A percentile compares a stretch with the other conserved stretches of the same genome.
These are phyloP conservation scores for Daldinia loculata DNA, from an alignment of 495 filamentous ascomycete species.

Conservation along the genomic window DNA sequence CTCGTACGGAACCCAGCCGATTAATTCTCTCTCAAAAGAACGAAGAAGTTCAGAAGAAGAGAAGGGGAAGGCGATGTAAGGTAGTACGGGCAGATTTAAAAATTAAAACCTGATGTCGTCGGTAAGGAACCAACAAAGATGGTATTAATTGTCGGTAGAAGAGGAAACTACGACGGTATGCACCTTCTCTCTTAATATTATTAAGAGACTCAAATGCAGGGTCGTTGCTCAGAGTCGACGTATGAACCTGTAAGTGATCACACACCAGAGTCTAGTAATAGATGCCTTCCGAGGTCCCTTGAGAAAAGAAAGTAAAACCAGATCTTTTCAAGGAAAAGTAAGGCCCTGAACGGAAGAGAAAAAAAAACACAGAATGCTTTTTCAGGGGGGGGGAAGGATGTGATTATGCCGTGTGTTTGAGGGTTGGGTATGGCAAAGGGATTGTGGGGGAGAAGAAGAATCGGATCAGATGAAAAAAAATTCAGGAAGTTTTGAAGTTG, in stretches of 20 bases:
- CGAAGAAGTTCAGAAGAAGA: conserved; percentile 45
- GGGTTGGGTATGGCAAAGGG: conserved; percentile 49
- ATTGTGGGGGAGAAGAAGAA: conserved; percentile 48
- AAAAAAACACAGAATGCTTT: conserved; percentile 43
- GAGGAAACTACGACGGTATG: conserved; percentile 21
- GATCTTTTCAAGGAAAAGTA: conserved; percentile 48
- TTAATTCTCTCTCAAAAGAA: conserved; percentile 54
- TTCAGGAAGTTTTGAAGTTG: conserved; percentile 44
- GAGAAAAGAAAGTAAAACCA: conserved; percentile 51
- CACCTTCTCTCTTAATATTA: conserved; percentile 35
- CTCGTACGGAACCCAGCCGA: conserved; percentile 45
- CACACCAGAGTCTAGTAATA: conserved; percentile 34
- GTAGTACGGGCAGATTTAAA: conserved; percentile 12
- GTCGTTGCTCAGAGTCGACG: background rate
- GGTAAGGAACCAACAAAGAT: conserved; percentile 15
- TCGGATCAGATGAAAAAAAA: conserved; percentile 49
- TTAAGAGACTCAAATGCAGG: conserved; percentile 24
- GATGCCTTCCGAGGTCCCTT: conserved; percentile 47
- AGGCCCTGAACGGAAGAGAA: conserved; percentile 39
- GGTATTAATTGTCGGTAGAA: conserved; percentile 18
- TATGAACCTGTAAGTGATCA: conserved; percentile 9
- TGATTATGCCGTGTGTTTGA: conserved; percentile 42
- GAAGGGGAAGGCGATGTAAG: conserved; percentile 37
- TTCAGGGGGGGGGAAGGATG: conserved; percentile 27
- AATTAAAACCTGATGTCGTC: conserved; percentile 20